These are phyloP conservation scores for Diaporthe aspalathi DNA, from an alignment of 2,329 filamentous ascomycete genomes.

Conservation along the genomic window DNA sequence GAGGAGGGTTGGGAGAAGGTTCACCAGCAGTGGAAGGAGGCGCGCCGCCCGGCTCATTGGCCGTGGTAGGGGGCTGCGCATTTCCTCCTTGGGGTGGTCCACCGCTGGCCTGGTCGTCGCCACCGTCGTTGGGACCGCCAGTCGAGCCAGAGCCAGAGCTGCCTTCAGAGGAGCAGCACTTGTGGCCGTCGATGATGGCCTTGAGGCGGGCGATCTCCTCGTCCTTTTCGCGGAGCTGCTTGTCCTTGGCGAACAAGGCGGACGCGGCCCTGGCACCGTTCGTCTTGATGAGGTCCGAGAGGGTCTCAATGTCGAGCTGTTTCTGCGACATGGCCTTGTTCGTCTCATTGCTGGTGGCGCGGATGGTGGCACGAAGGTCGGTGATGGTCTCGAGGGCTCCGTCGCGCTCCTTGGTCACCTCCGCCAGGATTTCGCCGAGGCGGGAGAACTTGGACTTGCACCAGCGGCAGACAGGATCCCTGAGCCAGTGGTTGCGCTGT, in stretches of 20 bases:
- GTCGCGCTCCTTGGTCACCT: neutral
- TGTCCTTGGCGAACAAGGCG: neutral
- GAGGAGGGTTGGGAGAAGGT: neutral
- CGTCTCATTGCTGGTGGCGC: too few species aligned
- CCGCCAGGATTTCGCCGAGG: neutral
- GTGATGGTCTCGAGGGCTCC: neutral
- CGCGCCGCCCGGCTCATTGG: constrained; percentile 14
- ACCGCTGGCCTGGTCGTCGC: neutral
- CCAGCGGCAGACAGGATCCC: neutral
- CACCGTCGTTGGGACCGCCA: neutral
- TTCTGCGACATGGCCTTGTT: neutral
- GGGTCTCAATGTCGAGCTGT: neutral
- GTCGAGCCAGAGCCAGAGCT: neutral
- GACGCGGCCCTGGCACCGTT: neutral
- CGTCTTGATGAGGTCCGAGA: neutral
- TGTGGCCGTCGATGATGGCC: neutral
- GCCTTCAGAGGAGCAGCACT: neutral
- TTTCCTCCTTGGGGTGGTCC: constrained; percentile 10
- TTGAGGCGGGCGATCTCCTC: neutral
- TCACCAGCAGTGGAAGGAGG: neutral
- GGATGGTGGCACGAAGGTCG: neutral
- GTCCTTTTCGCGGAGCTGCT: neutral
- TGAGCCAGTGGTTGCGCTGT: neutral
- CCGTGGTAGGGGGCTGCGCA: constrained; percentile 11
- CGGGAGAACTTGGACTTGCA: neutral